Percentiles rank a stretch among this genome's conserved stretches.
phyloP scores from a whole-genome alignment of 805 yeast species.

The Candida nonsorbophila region DNA sequence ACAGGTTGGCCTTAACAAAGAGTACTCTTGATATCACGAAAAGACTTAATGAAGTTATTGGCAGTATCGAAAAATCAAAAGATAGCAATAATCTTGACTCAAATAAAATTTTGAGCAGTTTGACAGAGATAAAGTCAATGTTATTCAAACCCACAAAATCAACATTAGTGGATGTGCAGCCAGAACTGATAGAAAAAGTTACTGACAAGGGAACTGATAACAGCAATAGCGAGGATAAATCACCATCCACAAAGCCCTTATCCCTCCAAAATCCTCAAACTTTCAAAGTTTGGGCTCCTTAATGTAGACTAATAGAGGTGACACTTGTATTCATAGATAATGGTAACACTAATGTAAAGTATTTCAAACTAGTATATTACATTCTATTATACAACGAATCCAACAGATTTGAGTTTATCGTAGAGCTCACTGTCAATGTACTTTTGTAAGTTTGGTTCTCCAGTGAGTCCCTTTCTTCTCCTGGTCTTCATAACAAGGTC shows the following conservation, averaged over 20 bases:
- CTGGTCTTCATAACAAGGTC: conserved; percentile 89
- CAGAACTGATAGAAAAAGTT: conserved; percentile 6
- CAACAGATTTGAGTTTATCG: conserved; percentile 47
- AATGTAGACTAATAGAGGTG: no score
- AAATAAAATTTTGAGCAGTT: conserved; percentile 2
- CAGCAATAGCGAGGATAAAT: conserved; percentile 8
- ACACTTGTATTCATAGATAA: no score
- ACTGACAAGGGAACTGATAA: conserved; percentile 6
- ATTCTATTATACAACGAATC: conserved; percentile 19
- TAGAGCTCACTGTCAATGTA: conserved; percentile 62
- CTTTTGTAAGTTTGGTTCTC: conserved; percentile 61
- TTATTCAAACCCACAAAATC: conserved; percentile 26
- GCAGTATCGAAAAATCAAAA: conserved; percentile 8
- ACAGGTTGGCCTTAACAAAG: conserved; percentile 61
- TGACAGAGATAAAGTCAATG: conserved; percentile 26
- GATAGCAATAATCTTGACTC: conserved; percentile 4
- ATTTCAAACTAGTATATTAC: background rate
- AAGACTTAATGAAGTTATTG: conserved; percentile 37
- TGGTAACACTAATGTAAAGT: no score
- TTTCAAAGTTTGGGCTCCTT: conserved; percentile 43
- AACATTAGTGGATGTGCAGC: conserved; percentile 5
- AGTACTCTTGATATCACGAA: conserved; percentile 46
- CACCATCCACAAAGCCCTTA: conserved; percentile 22
- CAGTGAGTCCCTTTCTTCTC: conserved; percentile 77
- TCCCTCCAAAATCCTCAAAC: conserved; percentile 37